Conservation (phyloP, 2,329 filamentous ascomycete species). For the Colletotrichum acutatum region DNA sequence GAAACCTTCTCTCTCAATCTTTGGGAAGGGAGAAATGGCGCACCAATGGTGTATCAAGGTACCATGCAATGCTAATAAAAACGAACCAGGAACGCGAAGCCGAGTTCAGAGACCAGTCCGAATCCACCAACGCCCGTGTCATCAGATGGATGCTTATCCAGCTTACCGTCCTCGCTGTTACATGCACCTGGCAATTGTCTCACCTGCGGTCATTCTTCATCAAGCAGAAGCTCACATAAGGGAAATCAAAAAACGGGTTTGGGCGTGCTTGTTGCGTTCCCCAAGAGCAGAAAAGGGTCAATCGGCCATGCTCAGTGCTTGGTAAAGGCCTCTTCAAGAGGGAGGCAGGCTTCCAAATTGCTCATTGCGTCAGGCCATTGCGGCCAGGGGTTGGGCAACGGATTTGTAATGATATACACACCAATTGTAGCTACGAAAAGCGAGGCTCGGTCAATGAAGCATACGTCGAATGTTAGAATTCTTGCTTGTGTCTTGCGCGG, state of each 20-base stretch:
- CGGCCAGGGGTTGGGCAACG: slow-evolving; percentile 2
- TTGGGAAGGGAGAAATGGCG: not conserved
- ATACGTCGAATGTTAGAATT: slow-evolving; percentile 19
- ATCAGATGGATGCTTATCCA: slow-evolving; percentile 95
- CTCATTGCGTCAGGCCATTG: not conserved
- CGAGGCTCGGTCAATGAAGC: slow-evolving; percentile 31
- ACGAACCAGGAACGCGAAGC: slow-evolving; percentile 85
- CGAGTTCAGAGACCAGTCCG: slow-evolving; percentile 97
- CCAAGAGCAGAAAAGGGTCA: slow-evolving; percentile 1
- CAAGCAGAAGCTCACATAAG: slow-evolving; percentile 98
- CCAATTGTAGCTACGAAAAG: slow-evolving; percentile 30
- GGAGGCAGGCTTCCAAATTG: not conserved
- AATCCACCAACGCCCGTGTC: slow-evolving; percentile 90
- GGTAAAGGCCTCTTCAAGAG: not conserved
- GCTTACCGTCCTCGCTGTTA: slow-evolving; percentile 82
- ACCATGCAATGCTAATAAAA: slow-evolving; percentile 2
- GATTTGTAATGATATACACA: slow-evolving; percentile 35
- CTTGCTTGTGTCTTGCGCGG: not conserved
- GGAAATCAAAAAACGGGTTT: not conserved
- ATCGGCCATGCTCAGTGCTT: not conserved
- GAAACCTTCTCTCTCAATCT: not conserved
- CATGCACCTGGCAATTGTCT: slow-evolving; percentile 96
- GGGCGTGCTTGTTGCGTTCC: not conserved
- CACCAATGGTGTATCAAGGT: not conserved
- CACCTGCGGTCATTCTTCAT: slow-evolving; percentile 98